These are phyloP conservation scores for Erythrobasidium hasegawianum DNA, from an alignment of 1,284 basidiomycete species.

Conservation along the genomic window DNA sequence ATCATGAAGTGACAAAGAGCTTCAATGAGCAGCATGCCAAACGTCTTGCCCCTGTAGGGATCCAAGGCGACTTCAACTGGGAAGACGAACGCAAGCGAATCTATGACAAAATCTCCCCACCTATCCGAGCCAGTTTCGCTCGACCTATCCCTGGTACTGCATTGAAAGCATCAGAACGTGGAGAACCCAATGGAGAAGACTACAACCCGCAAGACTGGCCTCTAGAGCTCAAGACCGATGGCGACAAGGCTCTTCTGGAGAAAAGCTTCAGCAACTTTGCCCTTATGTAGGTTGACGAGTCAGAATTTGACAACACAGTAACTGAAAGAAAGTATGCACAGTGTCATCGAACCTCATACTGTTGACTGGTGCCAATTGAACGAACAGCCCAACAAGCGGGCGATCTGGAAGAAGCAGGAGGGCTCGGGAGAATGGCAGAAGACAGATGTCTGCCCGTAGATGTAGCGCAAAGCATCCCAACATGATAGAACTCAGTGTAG, in stretches of 20 bases:
- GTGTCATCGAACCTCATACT: slow-evolving; percentile 45
- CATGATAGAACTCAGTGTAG: too few species aligned
- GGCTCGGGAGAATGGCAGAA: slow-evolving; percentile 44
- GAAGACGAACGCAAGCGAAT: slow-evolving; percentile 48
- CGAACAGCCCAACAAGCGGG: slow-evolving; percentile 36
- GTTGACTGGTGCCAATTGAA: slow-evolving; percentile 45
- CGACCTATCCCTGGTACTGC: slow-evolving; percentile 48
- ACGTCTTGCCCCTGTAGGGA: slow-evolving; percentile 33
- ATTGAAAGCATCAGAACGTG: slow-evolving; percentile 29
- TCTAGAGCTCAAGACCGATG: slow-evolving; percentile 40
- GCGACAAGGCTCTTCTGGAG: slow-evolving; percentile 39
- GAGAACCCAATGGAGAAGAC: slow-evolving; percentile 40
- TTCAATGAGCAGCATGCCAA: slow-evolving; percentile 33
- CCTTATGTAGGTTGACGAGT: slow-evolving; percentile 1
- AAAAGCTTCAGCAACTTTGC: slow-evolving; percentile 22
- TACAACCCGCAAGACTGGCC: slow-evolving; percentile 45
- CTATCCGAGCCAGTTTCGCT: slow-evolving; percentile 49
- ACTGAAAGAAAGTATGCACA: slow-evolving; percentile 44
- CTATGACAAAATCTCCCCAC: slow-evolving; percentile 48
- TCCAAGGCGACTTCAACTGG: slow-evolving; percentile 46
- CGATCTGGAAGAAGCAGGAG: slow-evolving; percentile 42
- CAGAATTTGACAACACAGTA: slow-evolving; percentile 2
- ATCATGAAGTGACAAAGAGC: slow-evolving; percentile 19
- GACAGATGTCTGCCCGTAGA: slow-evolving; percentile 46
- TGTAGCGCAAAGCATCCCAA: too few species aligned